Evolutionary conservation across 78 protist genomes (phyloP).

Genomic region (Dictyostelium firmibasis): DNA sequence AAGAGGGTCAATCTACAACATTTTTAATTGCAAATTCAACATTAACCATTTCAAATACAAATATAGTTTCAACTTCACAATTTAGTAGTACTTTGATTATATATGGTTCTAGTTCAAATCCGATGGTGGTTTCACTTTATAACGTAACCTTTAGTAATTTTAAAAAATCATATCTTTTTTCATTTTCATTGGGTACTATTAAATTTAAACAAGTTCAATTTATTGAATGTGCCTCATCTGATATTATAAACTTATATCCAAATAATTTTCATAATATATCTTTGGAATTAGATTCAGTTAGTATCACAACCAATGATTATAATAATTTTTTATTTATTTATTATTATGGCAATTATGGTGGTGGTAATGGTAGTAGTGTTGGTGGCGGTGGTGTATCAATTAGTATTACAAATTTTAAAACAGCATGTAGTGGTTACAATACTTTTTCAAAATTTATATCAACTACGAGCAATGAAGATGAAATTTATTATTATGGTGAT

Average conservation of each 20-base stretch:
- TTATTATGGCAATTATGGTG: not conserved
- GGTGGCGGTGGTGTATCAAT: too few species aligned
- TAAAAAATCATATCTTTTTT: not conserved
- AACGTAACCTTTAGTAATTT: not conserved
- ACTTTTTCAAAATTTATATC: not conserved
- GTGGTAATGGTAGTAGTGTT: too few species aligned
- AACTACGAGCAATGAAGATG: not conserved
- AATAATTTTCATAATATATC: too few species aligned
- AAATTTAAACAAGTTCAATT: not conserved
- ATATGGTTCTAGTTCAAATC: not conserved
- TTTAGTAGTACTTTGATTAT: not conserved
- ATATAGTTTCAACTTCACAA: not conserved
- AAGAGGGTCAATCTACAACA: not conserved
- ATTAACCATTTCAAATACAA: not conserved
- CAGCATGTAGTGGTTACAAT: not conserved
- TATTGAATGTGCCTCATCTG: not conserved
- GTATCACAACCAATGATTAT: not conserved
- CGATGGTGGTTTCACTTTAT: not conserved
- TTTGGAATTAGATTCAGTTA: not conserved
- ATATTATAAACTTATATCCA: not conserved
- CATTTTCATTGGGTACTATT: not conserved
- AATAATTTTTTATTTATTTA: not conserved
- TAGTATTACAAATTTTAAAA: not conserved
- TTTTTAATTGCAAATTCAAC: not conserved
- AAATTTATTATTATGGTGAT: too few species aligned